Evolutionary conservation across 306 rosid species (phyloP).

Genomic region (Cicer cuneatum): DNA sequence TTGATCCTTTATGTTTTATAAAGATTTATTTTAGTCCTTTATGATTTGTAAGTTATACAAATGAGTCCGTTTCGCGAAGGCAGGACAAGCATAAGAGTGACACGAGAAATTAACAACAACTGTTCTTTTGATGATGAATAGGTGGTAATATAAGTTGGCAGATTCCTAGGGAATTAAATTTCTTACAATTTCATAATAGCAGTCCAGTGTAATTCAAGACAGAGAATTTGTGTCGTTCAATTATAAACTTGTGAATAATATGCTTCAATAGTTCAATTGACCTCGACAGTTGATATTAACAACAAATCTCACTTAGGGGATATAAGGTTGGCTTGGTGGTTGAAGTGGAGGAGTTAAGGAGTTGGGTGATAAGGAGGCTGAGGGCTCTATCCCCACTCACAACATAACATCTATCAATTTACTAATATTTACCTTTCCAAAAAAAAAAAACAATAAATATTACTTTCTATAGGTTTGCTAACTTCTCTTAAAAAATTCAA

Average conservation of each 20-base stretch:
- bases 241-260: conserved; percentile 7
- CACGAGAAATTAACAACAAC: not conserved
- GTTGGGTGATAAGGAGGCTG: no score
- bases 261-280: conserved; percentile 1
- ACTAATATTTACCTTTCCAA: no score
- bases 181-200: not conserved
- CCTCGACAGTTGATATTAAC: conserved; percentile 27
- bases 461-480: conserved; percentile 19
- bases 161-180: conserved; percentile 11
- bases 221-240: conserved; percentile 29
- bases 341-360: no score
- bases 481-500: conserved; percentile 38
- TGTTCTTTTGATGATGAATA: not conserved
- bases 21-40: no score
- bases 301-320: conserved; percentile 11
- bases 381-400: no score
- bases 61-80: not conserved
- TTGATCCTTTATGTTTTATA: no score
- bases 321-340: no score
- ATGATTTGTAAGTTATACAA: no score
- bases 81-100: not conserved
- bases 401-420: no score
- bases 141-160: not conserved
- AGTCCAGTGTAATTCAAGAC: conserved; percentile 9
- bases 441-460: no score